Conservation (phyloP, 257 asterid genomes). For the Gentiana macrophylla region DNA sequence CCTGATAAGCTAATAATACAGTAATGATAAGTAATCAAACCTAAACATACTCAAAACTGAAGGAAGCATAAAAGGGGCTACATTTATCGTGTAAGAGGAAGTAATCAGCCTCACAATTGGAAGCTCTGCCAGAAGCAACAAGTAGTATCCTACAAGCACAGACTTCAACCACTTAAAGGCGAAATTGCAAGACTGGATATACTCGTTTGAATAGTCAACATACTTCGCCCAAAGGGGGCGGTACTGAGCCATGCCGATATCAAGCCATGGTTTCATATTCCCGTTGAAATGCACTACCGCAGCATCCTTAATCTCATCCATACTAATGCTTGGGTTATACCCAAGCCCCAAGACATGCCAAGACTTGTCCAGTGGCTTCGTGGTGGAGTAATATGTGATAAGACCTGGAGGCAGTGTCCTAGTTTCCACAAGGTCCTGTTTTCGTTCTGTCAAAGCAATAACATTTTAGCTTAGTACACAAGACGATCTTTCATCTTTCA, state of each 20-base stretch:
- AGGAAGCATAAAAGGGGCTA: too few relatives aligned
- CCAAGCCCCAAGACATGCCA: slow-evolving; percentile 37
- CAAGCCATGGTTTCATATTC: slow-evolving; percentile 39
- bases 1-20: too few relatives aligned
- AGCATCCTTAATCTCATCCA: slow-evolving; percentile 32
- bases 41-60: too few relatives aligned
- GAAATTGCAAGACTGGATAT: slow-evolving; percentile 72
- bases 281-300: slow-evolving; percentile 37
- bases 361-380: slow-evolving; percentile 27
- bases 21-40: too few relatives aligned
- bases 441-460: slow-evolving; percentile 30
- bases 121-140: too few relatives aligned
- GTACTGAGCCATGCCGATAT: slow-evolving; percentile 27
- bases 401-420: slow-evolving; percentile 31
- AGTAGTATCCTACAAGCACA: slow-evolving; percentile 4
- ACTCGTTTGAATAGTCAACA: slow-evolving; percentile 54
- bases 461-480: not conserved
- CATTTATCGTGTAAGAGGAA: too few relatives aligned
- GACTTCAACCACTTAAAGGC: slow-evolving; percentile 35
- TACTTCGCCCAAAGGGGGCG: slow-evolving; percentile 33
- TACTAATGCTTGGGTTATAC: slow-evolving; percentile 30
- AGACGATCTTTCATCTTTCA: not conserved
- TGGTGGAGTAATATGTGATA: slow-evolving; percentile 28
- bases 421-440: slow-evolving; percentile 30
- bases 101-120: too few relatives aligned